Base-by-base conservation (phyloP, 441 rosid genomes). In the Geranium incanum region DNA sequence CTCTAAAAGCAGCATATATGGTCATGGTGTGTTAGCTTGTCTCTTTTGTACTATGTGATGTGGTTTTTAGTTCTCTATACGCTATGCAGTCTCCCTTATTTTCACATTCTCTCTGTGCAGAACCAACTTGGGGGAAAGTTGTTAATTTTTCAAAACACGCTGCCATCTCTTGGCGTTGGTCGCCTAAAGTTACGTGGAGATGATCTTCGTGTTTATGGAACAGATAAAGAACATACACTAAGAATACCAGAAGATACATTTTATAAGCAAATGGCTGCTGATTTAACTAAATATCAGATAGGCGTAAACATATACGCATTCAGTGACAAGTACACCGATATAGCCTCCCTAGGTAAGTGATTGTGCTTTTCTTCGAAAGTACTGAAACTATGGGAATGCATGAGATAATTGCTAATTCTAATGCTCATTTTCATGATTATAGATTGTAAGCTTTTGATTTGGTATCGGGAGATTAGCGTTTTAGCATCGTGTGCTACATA, bases 221-320 rank as follows among this genome's bases (percentile, higher is more conserved):
- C 99, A 21, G 98, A 95, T 77, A 95, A 93, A 81, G 99, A 95
- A 77, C 82, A 86, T 79, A 28, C 83, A 18, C 85, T 95, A 76
- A 87, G 99, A 80, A 75, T 90, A 74, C 87, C 98, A 66, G 99
- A 95, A 82, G 98, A 95, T 80, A 85, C 87, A 66, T 95, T 91
- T 78, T 93, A 93, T 74, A 95, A 95, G 81, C 97, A 93, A 81
- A 89, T 93, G 97, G 98, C 99, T 84, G 99, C 99, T 55, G 99
- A 95, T 87, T 88, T 91, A 78, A 89, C 99, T 70, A 95, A 95
- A 85, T 88, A 77, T 79, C 98, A 93, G 87, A 93, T 93, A 74
- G 97, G 88, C 74, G 90, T 89, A 71, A 90, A 95, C 84, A 77
- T 91, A 72, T 93, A 91, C 74, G 97, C 97, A 55, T 90, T 87